These are phyloP conservation scores for Chlorella vulgaris DNA, from an alignment of 139 green algal genomes.

Conservation along the genomic window DNA sequence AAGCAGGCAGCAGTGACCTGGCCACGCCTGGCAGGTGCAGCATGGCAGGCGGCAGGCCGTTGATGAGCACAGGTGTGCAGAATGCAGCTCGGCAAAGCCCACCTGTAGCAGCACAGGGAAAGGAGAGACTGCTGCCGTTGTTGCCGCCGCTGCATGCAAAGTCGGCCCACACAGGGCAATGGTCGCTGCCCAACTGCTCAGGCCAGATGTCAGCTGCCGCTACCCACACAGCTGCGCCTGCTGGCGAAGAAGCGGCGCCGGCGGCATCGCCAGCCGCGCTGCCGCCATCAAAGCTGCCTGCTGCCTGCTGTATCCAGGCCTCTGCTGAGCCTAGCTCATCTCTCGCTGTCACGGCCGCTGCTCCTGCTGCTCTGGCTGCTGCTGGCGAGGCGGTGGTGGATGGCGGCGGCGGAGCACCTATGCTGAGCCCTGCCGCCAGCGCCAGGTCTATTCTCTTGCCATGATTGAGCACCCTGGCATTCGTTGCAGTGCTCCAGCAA, in stretches of 20 bases:
- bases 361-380: not conserved
- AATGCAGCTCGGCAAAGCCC: too few relatives aligned
- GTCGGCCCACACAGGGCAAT: slow-evolving; percentile 69
- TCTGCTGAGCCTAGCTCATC: not conserved
- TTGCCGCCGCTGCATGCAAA: slow-evolving; percentile 26
- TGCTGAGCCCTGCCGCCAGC: slow-evolving; percentile 46
- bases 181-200: slow-evolving; percentile 71
- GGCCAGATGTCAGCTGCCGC: slow-evolving; percentile 54
- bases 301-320: not conserved
- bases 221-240: slow-evolving; percentile 5
- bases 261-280: too few relatives aligned
- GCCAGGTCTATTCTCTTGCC: slow-evolving; percentile 82
- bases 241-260: not conserved
- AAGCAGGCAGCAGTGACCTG: not conserved
- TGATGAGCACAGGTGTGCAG: not conserved
- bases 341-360: not conserved
- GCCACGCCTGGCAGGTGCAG: not conserved
- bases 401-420: slow-evolving; percentile 1
- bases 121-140: too few relatives aligned
- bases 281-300: too few relatives aligned
- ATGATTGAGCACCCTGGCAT: slow-evolving; percentile 78
- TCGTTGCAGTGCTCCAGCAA: slow-evolving; percentile 73
- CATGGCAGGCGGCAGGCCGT: too few relatives aligned
- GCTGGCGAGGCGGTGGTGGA: not conserved
- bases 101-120: slow-evolving; percentile 24